Evolutionary conservation across 169 alveolate species (phyloP).

Genomic region (Prorocentrum cordatum): DNA sequence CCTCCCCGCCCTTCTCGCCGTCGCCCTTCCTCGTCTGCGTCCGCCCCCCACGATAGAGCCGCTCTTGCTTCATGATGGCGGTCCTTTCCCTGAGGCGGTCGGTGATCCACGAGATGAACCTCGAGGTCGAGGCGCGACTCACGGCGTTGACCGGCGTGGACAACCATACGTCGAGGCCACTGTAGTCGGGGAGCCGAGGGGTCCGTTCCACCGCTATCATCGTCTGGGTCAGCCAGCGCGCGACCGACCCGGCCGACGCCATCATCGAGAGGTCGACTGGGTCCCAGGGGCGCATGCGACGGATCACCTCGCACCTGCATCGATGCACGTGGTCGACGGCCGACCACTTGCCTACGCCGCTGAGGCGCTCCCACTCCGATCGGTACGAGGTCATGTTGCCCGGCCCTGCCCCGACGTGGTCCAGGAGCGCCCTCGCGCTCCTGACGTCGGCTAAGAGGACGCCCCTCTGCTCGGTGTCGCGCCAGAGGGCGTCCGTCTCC

Average conservation of each 20-base stretch:
- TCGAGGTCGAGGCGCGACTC: background rate
- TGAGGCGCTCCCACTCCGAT: slow-evolving; percentile 2
- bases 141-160: background rate
- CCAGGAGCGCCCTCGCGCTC: background rate
- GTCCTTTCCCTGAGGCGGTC: background rate
- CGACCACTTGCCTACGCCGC: background rate
- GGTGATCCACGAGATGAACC: slow-evolving; percentile 3
- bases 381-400: background rate
- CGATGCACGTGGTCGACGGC: slow-evolving; percentile 3
- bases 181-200: background rate
- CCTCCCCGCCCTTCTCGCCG: background rate
- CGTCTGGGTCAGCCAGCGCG: slow-evolving; percentile 2
- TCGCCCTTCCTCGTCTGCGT: background rate
- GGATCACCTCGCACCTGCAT: background rate
- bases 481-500: background rate
- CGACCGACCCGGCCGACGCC: background rate
- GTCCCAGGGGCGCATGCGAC: background rate
- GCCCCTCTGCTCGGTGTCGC: background rate
- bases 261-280: background rate
- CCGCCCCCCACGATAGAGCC: background rate
- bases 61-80: background rate
- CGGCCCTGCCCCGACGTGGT: background rate
- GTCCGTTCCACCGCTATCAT: slow-evolving; percentile 6
- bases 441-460: background rate
- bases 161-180: slow-evolving; percentile 3